phyloP scores from a whole-genome alignment of 495 filamentous ascomycete species.

The Penicillium verhagenii region DNA sequence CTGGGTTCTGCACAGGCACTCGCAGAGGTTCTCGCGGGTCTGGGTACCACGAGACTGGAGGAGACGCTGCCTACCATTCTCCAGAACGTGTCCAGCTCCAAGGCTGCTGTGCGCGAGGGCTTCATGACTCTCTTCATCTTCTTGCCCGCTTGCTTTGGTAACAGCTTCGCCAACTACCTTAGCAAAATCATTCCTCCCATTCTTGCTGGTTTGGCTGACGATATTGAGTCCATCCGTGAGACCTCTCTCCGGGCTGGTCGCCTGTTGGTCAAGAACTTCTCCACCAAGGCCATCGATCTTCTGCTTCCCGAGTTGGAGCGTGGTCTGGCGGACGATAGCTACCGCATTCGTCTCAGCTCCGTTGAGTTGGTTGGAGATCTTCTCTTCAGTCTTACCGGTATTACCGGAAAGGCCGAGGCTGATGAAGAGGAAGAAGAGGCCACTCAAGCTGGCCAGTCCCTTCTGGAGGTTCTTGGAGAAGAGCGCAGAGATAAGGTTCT shows the following conservation, averaged over 20 bases:
- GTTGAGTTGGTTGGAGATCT: slow-evolving; percentile 96
- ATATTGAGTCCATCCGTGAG: slow-evolving; percentile 92
- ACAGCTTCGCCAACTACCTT: slow-evolving; percentile 95
- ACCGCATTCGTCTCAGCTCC: slow-evolving; percentile 95
- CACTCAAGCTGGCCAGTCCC: slow-evolving; percentile 81
- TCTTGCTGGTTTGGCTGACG: slow-evolving; percentile 89
- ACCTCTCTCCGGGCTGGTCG: slow-evolving; percentile 90
- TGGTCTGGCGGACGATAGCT: slow-evolving; percentile 90
- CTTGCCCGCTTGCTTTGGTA: slow-evolving; percentile 97
- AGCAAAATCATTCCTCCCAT: slow-evolving; percentile 96
- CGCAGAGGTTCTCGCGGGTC: slow-evolving; percentile 90
- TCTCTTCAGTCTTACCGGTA: slow-evolving; percentile 96
- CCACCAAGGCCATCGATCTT: slow-evolving; percentile 88
- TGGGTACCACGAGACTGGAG: slow-evolving; percentile 88
- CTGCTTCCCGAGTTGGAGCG: slow-evolving; percentile 93
- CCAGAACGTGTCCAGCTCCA: slow-evolving; percentile 91
- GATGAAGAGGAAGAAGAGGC: slow-evolving; percentile 78
- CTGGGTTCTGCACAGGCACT: slow-evolving; percentile 96
- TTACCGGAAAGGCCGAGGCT: slow-evolving; percentile 77
- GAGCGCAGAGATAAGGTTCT: slow-evolving; percentile 94
- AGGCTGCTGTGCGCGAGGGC: slow-evolving; percentile 87
- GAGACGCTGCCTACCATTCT: slow-evolving; percentile 95
- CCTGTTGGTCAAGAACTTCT: slow-evolving; percentile 96
- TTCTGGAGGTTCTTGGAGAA: slow-evolving; percentile 90
- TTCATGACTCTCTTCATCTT: slow-evolving; percentile 99